phyloP scores from a whole-genome alignment of 2,329 filamentous ascomycete genomes.

The Hymenoscyphus occultus region DNA sequence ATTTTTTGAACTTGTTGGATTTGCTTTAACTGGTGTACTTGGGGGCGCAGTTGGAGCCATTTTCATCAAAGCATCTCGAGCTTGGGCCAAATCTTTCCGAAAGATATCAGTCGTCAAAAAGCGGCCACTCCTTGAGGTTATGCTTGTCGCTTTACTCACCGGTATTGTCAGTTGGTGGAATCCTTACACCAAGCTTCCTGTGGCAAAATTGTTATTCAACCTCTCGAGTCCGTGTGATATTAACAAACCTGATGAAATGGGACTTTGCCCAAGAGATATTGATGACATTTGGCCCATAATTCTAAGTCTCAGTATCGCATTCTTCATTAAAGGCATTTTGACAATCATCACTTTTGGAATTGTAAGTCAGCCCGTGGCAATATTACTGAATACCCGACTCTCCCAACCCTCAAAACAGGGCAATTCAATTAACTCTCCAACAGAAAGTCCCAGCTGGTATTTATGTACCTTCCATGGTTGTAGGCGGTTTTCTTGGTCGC shows the following conservation, averaged over 20 bases:
- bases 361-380: constrained; percentile 43
- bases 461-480: constrained; percentile 98
- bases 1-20: constrained; percentile 83
- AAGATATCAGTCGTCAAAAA: constrained; percentile 76
- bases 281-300: constrained; percentile 80
- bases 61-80: constrained; percentile 92
- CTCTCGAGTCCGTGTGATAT: constrained; percentile 83
- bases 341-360: constrained; percentile 93
- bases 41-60: constrained; percentile 83
- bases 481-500: constrained; percentile 87
- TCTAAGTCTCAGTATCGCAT: constrained; percentile 68
- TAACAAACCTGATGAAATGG: constrained; percentile 60
- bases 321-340: constrained; percentile 84
- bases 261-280: constrained; percentile 69
- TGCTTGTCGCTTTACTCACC: constrained; percentile 81
- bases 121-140: constrained; percentile 81
- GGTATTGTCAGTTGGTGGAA: constrained; percentile 93
- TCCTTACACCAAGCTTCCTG: constrained; percentile 79
- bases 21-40: constrained; percentile 80
- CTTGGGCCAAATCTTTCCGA: constrained; percentile 88
- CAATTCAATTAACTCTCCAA: not conserved
- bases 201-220: constrained; percentile 87
- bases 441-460: constrained; percentile 92
- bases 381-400: not conserved
- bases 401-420: not conserved